A percentile compares a stretch with the other conserved stretches of the same genome.
Evolutionary conservation across 148 eudicot genomes (phyloP).

Genomic region (Fagopyrum esculentum): DNA sequence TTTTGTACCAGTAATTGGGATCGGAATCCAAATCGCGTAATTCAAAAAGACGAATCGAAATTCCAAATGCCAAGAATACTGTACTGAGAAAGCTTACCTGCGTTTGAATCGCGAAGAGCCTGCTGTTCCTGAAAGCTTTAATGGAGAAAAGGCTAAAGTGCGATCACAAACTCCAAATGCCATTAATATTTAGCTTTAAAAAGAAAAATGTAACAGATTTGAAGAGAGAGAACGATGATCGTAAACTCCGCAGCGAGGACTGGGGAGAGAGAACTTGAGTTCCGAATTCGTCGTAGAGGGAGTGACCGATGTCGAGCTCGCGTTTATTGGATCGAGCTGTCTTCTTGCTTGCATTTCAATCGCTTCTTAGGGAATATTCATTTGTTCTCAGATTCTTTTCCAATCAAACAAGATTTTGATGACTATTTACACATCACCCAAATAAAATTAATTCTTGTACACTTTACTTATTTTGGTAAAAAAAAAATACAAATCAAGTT

Average conservation of each 20-base stretch:
- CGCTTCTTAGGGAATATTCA: too few species aligned
- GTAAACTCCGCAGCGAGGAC: neutral
- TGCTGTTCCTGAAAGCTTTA: neutral
- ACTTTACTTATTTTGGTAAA: too few species aligned
- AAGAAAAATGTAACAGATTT: neutral
- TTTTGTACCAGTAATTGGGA: neutral
- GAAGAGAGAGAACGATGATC: neutral
- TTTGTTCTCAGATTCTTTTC: too few species aligned
- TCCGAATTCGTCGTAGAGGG: neutral
- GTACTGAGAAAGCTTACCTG: neutral
- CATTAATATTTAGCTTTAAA: neutral
- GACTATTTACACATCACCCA: too few species aligned
- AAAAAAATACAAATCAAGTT: too few species aligned
- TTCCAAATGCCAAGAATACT: too few species aligned
- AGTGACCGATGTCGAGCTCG: neutral
- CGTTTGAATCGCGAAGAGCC: neutral
- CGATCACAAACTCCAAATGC: slow-evolving; percentile 8
- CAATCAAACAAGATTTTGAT: too few species aligned
- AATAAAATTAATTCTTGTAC: too few species aligned
- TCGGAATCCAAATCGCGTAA: neutral
- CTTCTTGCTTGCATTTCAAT: neutral
- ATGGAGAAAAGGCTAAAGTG: neutral
- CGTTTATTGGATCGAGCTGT: slow-evolving; percentile 1
- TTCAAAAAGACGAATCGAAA: too few species aligned
- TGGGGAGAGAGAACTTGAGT: too few species aligned